phyloP scores from a whole-genome alignment of 2,329 filamentous ascomycete genomes.

The Chaetomium sp. region DNA sequence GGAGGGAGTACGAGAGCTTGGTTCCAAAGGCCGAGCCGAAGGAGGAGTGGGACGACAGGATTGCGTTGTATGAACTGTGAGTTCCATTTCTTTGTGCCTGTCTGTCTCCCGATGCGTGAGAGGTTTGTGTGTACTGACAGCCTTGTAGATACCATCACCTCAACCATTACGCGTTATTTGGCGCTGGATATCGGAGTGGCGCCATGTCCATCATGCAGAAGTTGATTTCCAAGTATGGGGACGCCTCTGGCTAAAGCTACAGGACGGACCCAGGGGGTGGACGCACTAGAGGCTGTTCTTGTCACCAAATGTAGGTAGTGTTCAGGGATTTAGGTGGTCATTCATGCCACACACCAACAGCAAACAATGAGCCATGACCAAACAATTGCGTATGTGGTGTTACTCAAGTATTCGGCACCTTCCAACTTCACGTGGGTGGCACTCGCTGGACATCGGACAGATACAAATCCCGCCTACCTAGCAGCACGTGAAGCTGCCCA shows the following conservation, averaged over 20 bases:
- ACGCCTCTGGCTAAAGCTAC: background rate
- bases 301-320: background rate
- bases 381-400: too few species aligned
- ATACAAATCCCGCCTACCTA: background rate
- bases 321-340: too few species aligned
- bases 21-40: slow-evolving; percentile 79
- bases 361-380: too few species aligned
- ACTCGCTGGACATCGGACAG: background rate
- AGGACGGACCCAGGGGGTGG: too few species aligned
- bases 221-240: slow-evolving; percentile 71
- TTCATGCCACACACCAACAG: too few species aligned
- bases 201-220: slow-evolving; percentile 79
- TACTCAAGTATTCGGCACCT: too few species aligned
- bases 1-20: slow-evolving; percentile 73
- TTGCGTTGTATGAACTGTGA: slow-evolving; percentile 79
- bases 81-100: slow-evolving; percentile 43
- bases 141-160: slow-evolving; percentile 76
- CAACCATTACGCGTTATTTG: slow-evolving; percentile 86
- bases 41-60: slow-evolving; percentile 81
- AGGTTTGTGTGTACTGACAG: slow-evolving; percentile 27
- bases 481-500: background rate
- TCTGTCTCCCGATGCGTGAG: background rate
- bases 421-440: too few species aligned
- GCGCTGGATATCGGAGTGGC: slow-evolving; percentile 73
- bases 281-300: background rate